These are phyloP conservation scores for Pseudogymnoascus sp. DNA, from an alignment of 2,329 filamentous ascomycete species.

Conservation along the genomic window DNA sequence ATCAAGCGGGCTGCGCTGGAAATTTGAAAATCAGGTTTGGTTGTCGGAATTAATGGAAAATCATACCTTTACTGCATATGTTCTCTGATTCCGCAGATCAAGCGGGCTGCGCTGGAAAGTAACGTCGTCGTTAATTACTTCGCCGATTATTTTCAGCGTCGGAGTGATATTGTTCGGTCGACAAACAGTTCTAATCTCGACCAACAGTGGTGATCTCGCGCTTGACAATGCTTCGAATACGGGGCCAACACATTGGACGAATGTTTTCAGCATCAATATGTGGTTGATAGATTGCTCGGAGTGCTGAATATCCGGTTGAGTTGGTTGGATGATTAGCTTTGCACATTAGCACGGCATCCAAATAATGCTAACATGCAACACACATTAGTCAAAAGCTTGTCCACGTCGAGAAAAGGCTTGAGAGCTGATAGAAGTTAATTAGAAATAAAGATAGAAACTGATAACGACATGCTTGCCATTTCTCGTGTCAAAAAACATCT, in stretches of 20 bases:
- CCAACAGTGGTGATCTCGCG: slow-evolving; percentile 56
- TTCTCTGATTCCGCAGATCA: slow-evolving; percentile 81
- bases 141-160: slow-evolving; percentile 57
- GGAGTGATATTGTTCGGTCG: slow-evolving; percentile 51
- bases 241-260: slow-evolving; percentile 58
- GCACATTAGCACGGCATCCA: slow-evolving; percentile 17
- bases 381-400: slow-evolving; percentile 71
- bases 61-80: slow-evolving; percentile 72
- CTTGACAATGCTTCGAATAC: slow-evolving; percentile 61
- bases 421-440: slow-evolving; percentile 43
- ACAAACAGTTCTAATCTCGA: slow-evolving; percentile 63
- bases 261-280: slow-evolving; percentile 78
- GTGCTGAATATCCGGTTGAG: slow-evolving; percentile 55
- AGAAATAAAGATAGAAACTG: neutral
- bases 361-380: slow-evolving; percentile 17
- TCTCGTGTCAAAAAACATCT: slow-evolving; percentile 72
- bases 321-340: slow-evolving; percentile 69
- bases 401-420: slow-evolving; percentile 68
- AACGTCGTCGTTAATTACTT: slow-evolving; percentile 73
- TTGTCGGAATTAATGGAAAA: neutral
- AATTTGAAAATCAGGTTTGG: too few species aligned
- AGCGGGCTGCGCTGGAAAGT: slow-evolving; percentile 70
- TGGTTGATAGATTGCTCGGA: slow-evolving; percentile 80
- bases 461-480: slow-evolving; percentile 42
- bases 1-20: slow-evolving; percentile 72